These are phyloP conservation scores for Lepidium didymum DNA, from an alignment of 345 rosid genomes.

Conservation along the genomic window DNA sequence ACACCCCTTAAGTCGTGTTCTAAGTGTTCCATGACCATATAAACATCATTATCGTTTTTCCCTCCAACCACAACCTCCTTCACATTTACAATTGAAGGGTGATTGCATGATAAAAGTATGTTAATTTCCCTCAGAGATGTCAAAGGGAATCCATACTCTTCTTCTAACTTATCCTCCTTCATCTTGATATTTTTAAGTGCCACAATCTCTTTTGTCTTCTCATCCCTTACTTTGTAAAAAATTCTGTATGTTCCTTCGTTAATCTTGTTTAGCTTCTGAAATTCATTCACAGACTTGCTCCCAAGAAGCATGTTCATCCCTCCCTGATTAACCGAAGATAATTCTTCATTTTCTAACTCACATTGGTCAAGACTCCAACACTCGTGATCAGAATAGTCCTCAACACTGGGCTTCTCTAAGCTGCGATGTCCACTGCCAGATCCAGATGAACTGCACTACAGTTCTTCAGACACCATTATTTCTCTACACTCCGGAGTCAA, in stretches of 20 bases:
- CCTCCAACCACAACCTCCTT: slow-evolving; percentile 78
- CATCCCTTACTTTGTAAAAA: slow-evolving; percentile 75
- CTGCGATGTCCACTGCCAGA: slow-evolving; percentile 27
- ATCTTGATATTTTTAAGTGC: slow-evolving; percentile 85
- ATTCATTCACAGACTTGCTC: slow-evolving; percentile 62
- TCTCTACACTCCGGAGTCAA: slow-evolving; percentile 47
- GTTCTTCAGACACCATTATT: slow-evolving; percentile 25
- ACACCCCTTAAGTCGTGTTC: slow-evolving; percentile 75
- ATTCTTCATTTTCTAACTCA: slow-evolving; percentile 31
- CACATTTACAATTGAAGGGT: slow-evolving; percentile 68
- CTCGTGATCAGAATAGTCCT: slow-evolving; percentile 30
- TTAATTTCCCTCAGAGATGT: slow-evolving; percentile 85
- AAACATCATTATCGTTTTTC: slow-evolving; percentile 41
- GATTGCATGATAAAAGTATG: slow-evolving; percentile 62
- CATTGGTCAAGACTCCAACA: slow-evolving; percentile 16
- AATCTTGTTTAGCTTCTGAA: slow-evolving; percentile 67
- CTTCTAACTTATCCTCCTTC: slow-evolving; percentile 52
- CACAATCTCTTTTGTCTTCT: slow-evolving; percentile 55
- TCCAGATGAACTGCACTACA: slow-evolving; percentile 21
- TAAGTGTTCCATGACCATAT: slow-evolving; percentile 91
- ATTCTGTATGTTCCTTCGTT: slow-evolving; percentile 86
- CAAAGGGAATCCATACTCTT: slow-evolving; percentile 70
- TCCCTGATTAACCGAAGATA: slow-evolving; percentile 16
- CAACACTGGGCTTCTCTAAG: slow-evolving; percentile 6
- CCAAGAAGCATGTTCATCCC: slow-evolving; percentile 51